Conservation (phyloP, 768 basidiomycete genomes). For the Boletus vinaceobasis region DNA sequence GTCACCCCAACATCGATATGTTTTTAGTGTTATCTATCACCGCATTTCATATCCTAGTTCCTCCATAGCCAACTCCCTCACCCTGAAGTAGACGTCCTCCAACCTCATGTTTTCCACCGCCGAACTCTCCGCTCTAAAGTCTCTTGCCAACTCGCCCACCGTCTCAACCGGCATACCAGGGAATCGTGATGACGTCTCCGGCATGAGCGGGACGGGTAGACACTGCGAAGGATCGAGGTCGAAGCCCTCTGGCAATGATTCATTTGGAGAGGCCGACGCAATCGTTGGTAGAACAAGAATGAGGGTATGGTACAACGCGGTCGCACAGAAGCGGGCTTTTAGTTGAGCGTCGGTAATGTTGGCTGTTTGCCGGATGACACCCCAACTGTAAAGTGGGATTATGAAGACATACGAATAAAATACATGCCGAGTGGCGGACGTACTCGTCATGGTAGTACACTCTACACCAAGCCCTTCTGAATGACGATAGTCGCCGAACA, state of each 20-base stretch:
- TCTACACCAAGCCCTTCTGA: conserved; percentile 80
- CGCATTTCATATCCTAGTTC: conserved; percentile 40
- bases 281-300: conserved; percentile 40
- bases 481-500: conserved; percentile 62
- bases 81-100: conserved; percentile 57
- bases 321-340: conserved; percentile 64
- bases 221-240: conserved; percentile 57
- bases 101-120: conserved; percentile 51
- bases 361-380: conserved; percentile 65
- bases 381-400: conserved; percentile 57
- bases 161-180: conserved; percentile 68
- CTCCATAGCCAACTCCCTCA: conserved; percentile 58
- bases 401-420: not conserved
- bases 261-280: conserved; percentile 23
- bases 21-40: conserved; percentile 8
- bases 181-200: conserved; percentile 69
- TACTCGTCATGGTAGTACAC: conserved; percentile 89
- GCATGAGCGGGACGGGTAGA: conserved; percentile 51
- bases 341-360: conserved; percentile 77
- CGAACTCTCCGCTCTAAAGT: conserved; percentile 63
- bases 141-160: conserved; percentile 52
- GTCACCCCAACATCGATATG: not conserved
- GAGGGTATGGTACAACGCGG: conserved; percentile 72
- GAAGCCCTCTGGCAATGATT: conserved; percentile 43
- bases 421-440: conserved; percentile 25